Evolutionary conservation across 2,329 filamentous ascomycete species (phyloP).

Genomic region (Trichoderma endophyticum): DNA sequence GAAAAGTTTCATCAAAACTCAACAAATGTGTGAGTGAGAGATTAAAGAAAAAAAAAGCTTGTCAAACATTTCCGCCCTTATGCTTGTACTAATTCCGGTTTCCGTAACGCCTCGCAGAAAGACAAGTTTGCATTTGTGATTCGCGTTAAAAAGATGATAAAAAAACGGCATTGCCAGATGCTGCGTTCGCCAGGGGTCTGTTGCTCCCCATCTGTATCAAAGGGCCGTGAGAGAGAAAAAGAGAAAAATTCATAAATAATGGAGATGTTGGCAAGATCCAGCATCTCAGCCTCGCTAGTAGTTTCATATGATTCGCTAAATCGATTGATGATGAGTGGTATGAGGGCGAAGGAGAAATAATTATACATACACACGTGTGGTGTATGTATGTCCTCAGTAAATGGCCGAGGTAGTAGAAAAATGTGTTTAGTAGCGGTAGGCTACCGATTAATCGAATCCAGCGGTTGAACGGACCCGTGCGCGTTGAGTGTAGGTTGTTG

Average conservation of each 20-base stretch:
- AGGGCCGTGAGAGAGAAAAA: conserved; percentile 12
- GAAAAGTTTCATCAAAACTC: conserved; percentile 7
- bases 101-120: conserved; percentile 20
- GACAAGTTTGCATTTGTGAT: conserved; percentile 6
- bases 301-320: conserved; percentile 1
- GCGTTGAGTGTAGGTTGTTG: not conserved
- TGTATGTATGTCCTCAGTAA: not conserved
- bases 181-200: conserved; percentile 14
- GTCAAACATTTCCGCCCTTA: conserved; percentile 14
- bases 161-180: conserved; percentile 14
- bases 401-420: not conserved
- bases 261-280: conserved; percentile 4
- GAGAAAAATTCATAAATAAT: not conserved
- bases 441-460: not conserved
- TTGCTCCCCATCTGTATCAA: conserved; percentile 15
- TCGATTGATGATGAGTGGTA: not conserved
- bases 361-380: not conserved
- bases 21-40: not conserved
- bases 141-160: not conserved
- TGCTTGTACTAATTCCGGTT: conserved; percentile 10
- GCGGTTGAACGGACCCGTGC: not conserved
- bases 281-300: conserved; percentile 1
- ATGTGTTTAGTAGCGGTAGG: not conserved
- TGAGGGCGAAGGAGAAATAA: not conserved
- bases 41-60: conserved; percentile 12